Conservation (phyloP, 2,329 filamentous ascomycete species). For the Ceratocystis smalleyi region DNA sequence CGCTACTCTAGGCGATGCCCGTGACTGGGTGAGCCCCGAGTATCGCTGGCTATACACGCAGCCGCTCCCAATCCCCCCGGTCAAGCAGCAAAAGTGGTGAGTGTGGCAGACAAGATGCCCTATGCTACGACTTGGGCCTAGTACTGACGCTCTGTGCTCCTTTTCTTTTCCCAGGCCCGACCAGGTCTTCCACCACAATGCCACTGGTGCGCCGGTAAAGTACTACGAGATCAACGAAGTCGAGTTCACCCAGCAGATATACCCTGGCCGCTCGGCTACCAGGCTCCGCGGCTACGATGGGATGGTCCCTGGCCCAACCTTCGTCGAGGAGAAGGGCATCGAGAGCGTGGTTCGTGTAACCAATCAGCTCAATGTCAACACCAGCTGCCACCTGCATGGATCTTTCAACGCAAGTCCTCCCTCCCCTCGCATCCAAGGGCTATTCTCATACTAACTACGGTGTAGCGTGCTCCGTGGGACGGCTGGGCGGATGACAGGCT, state of each 20-base stretch:
- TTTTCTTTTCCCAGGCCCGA: slow-evolving; percentile 2
- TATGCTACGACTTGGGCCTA: too few species aligned
- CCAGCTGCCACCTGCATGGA: slow-evolving; percentile 40
- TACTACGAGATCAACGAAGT: slow-evolving; percentile 27
- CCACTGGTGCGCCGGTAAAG: slow-evolving; percentile 24
- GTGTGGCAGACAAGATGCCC: neutral
- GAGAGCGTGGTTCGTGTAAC: slow-evolving; percentile 39
- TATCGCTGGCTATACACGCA: slow-evolving; percentile 16
- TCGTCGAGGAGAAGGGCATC: slow-evolving; percentile 32
- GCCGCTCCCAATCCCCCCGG: slow-evolving; percentile 31
- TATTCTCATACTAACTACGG: neutral
- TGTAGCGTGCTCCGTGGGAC: slow-evolving; percentile 25
- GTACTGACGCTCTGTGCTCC: too few species aligned
- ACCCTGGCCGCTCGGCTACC: slow-evolving; percentile 24
- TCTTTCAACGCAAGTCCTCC: slow-evolving; percentile 27
- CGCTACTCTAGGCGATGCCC: slow-evolving; percentile 7
- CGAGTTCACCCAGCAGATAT: slow-evolving; percentile 25
- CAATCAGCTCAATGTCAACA: slow-evolving; percentile 32
- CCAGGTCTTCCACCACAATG: slow-evolving; percentile 25
- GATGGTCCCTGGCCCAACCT: slow-evolving; percentile 37
- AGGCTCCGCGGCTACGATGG: slow-evolving; percentile 37
- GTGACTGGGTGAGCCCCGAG: slow-evolving; percentile 17
- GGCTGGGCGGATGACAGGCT: slow-evolving; percentile 42
- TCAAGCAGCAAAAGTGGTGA: slow-evolving; percentile 28
- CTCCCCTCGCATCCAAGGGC: neutral